These are phyloP conservation scores for Phlebopus sp. DNA, from an alignment of 1,284 basidiomycete species.

Conservation along the genomic window DNA sequence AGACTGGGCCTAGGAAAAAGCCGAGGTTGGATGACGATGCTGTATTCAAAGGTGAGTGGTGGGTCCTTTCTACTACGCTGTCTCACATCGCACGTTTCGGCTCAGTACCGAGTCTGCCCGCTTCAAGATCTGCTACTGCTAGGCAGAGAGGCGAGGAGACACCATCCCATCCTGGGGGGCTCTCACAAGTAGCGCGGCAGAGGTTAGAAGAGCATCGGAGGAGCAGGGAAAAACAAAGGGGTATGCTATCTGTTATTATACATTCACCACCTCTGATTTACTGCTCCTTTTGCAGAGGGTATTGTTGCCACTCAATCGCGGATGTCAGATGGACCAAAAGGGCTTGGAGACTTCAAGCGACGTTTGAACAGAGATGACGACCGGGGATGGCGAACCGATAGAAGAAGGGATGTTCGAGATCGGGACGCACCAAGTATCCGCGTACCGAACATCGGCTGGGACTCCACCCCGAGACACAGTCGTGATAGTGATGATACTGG, in stretches of 20 bases:
- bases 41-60: conserved; percentile 74
- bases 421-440: conserved; percentile 81
- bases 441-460: conserved; percentile 88
- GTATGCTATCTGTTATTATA: conserved; percentile 29
- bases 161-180: conserved; percentile 88
- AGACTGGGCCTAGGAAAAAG: conserved; percentile 61
- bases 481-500: conserved; percentile 49
- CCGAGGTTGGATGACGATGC: conserved; percentile 62
- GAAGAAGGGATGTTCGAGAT: conserved; percentile 29
- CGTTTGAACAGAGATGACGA: conserved; percentile 35
- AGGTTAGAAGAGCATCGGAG: conserved; percentile 75
- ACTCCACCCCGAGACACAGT: conserved; percentile 74
- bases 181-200: conserved; percentile 72
- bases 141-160: conserved; percentile 85
- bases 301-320: conserved; percentile 24
- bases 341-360: conserved; percentile 38
- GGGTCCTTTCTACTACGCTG: neutral
- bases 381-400: conserved; percentile 26
- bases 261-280: neutral
- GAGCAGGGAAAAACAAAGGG: conserved; percentile 65
- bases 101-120: conserved; percentile 73
- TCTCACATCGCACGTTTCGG: conserved; percentile 2
- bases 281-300: conserved; percentile 21
- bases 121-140: conserved; percentile 51
- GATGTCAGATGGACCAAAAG: conserved; percentile 19